Percentiles rank a stretch among this genome's conserved stretches.
Conservation (phyloP, 192 early-diverging fungal species). For the Mycoemilia scoparia region DNA sequence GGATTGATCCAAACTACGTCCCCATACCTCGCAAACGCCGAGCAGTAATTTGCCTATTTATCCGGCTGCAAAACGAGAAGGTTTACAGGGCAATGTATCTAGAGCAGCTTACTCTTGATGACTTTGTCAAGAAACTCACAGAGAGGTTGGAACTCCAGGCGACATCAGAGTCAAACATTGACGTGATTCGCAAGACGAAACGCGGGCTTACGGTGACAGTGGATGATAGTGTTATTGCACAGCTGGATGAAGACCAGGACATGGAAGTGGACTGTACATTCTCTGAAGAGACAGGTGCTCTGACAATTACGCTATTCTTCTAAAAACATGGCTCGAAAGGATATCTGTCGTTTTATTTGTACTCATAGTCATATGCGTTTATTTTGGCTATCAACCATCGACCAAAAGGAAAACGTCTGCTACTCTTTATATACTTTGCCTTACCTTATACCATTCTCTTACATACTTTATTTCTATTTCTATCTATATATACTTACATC, state of each 20-base stretch:
- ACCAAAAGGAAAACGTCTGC: no score
- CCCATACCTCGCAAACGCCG: constrained; percentile 23
- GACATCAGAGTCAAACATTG: constrained; percentile 10
- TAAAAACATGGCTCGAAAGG: no score
- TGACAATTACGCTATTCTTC: constrained; percentile 20
- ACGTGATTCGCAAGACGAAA: constrained; percentile 28
- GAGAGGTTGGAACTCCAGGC: constrained; percentile 32
- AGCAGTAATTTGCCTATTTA: constrained; percentile 34
- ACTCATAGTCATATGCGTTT: no score
- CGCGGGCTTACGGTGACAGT: constrained; percentile 31
- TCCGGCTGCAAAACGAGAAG: constrained; percentile 31
- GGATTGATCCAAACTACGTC: constrained; percentile 44
- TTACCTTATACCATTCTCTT: no score
- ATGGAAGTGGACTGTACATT: constrained; percentile 37
- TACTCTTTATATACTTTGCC: no score
- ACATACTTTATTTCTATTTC: no score
- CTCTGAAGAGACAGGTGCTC: constrained; percentile 15
- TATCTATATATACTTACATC: no score
- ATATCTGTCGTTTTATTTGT: no score
- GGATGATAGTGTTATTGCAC: constrained; percentile 36
- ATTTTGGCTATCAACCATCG: no score
- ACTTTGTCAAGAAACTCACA: constrained; percentile 32
- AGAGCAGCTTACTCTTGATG: constrained; percentile 29
- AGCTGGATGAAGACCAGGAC: constrained; percentile 43
- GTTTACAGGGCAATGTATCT: constrained; percentile 47